A percentile compares a stretch with the other conserved stretches of the same genome.
Evolutionary conservation across 345 rosid genomes (phyloP).

Genomic region (Gossypium longicalyx): DNA sequence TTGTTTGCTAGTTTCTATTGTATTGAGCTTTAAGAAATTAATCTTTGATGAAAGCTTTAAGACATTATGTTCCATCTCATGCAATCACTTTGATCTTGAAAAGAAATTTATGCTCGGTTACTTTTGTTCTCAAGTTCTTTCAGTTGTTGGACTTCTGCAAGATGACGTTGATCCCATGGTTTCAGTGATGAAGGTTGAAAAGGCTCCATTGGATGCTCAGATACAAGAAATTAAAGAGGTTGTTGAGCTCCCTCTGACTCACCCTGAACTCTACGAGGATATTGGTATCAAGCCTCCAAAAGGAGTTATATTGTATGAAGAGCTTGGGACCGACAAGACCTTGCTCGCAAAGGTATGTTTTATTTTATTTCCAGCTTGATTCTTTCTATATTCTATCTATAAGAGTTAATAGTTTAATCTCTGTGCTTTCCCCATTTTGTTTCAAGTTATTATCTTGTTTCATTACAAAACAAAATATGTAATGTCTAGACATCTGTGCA

Average conservation of each 20-base stretch:
- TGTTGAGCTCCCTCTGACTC: constrained; percentile 96
- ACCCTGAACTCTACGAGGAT: constrained; percentile 97
- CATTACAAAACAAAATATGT: not conserved
- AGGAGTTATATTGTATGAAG: constrained; percentile 97
- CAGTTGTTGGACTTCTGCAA: constrained; percentile 95
- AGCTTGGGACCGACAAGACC: constrained; percentile 97
- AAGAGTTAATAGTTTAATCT: not conserved
- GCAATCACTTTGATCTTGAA: not conserved
- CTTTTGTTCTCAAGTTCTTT: constrained; percentile 53
- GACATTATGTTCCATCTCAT: not conserved
- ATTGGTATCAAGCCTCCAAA: constrained; percentile 98
- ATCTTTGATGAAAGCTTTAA: not conserved
- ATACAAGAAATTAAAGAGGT: constrained; percentile 99
- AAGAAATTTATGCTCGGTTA: not conserved
- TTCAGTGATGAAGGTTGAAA: constrained; percentile 98
- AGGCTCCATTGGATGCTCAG: constrained; percentile 99
- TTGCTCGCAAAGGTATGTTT: constrained; percentile 81
- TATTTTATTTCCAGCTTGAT: not conserved
- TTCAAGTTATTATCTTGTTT: not conserved
- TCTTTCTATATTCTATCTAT: not conserved
- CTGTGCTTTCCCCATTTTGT: not conserved
- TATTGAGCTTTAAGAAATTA: too few relatives aligned
- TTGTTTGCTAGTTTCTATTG: too few relatives aligned
- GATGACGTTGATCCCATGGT: constrained; percentile 99
- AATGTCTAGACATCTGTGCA: too few relatives aligned